phyloP scores from a whole-genome alignment of 345 rosid genomes.

The Syzygium aromaticum region DNA sequence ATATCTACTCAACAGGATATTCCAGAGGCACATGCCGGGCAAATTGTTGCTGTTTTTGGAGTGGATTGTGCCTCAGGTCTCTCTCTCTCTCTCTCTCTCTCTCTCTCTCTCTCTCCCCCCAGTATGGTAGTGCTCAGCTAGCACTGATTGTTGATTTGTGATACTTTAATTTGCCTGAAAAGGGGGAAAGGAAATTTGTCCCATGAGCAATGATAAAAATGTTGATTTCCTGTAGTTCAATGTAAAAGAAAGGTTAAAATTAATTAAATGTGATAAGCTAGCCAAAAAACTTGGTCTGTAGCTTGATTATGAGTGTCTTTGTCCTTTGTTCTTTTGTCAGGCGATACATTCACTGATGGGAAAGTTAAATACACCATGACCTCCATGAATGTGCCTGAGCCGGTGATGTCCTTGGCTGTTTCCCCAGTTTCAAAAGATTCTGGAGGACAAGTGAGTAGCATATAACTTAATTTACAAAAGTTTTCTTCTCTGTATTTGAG shows the following conservation, averaged over 20 bases:
- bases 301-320: not conserved
- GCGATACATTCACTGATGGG: conserved; percentile 96
- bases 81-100: not conserved
- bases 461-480: not conserved
- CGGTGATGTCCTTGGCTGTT: conserved; percentile 97
- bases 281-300: not conserved
- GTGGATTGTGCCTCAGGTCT: conserved; percentile 98
- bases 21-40: conserved; percentile 98
- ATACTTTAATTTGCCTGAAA: not conserved
- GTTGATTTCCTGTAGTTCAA: not conserved
- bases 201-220: not conserved
- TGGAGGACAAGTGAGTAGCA: conserved; percentile 81
- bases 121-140: not conserved
- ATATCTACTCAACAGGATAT: conserved; percentile 49
- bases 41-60: conserved; percentile 98
- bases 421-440: conserved; percentile 95
- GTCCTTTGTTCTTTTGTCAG: conserved; percentile 18
- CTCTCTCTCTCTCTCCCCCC: not conserved
- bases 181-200: not conserved
- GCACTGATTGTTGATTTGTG: not conserved
- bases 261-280: not conserved
- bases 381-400: conserved; percentile 99
- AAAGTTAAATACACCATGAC: conserved; percentile 96
- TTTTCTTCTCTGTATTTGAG: not conserved
- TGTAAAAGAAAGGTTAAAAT: not conserved